These are phyloP conservation scores for Ustilago bromivora DNA, from an alignment of 1,284 basidiomycete species.

Conservation along the genomic window DNA sequence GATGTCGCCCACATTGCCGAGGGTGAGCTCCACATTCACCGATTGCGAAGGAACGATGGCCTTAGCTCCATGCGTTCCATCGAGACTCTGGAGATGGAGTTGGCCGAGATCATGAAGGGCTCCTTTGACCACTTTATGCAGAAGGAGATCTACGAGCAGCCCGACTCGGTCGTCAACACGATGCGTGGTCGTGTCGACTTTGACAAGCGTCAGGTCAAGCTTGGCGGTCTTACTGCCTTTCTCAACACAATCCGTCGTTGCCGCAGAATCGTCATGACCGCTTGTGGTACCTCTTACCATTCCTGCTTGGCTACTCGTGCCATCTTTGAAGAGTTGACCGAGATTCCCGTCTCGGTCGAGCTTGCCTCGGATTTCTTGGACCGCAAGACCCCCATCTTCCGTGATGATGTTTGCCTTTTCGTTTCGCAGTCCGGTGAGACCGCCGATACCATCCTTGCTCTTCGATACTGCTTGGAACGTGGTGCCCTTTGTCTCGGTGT, in stretches of 20 bases:
- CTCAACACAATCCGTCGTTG: conserved; percentile 95
- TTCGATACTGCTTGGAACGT: conserved; percentile 95
- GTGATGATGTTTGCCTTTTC: conserved; percentile 97
- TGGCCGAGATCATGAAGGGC: conserved; percentile 99
- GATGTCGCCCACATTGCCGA: conserved; percentile 98
- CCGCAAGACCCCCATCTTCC: conserved; percentile 98
- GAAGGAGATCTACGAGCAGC: conserved; percentile 99
- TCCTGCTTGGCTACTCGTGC: conserved; percentile 96
- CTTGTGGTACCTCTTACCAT: conserved; percentile 98
- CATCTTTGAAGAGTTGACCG: conserved; percentile 98
- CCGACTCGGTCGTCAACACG: conserved; percentile 99
- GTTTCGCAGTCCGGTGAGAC: conserved; percentile 98
- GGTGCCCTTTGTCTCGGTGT: conserved; percentile 94
- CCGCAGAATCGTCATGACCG: conserved; percentile 93
- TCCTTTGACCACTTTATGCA: conserved; percentile 99
- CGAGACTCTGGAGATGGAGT: conserved; percentile 98
- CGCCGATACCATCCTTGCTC: conserved; percentile 94
- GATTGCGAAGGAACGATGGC: conserved; percentile 87
- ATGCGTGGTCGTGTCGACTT: conserved; percentile 99
- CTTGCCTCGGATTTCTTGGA: conserved; percentile 98
- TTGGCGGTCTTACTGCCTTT: conserved; percentile 95
- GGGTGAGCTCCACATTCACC: conserved; percentile 97
- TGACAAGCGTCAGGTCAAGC: conserved; percentile 88
- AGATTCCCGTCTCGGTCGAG: conserved; percentile 97
- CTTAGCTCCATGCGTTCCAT: conserved; percentile 88